These are phyloP conservation scores for Cyclotella distinguenda DNA, from an alignment of 108 stramenopile species.

Conservation along the genomic window DNA sequence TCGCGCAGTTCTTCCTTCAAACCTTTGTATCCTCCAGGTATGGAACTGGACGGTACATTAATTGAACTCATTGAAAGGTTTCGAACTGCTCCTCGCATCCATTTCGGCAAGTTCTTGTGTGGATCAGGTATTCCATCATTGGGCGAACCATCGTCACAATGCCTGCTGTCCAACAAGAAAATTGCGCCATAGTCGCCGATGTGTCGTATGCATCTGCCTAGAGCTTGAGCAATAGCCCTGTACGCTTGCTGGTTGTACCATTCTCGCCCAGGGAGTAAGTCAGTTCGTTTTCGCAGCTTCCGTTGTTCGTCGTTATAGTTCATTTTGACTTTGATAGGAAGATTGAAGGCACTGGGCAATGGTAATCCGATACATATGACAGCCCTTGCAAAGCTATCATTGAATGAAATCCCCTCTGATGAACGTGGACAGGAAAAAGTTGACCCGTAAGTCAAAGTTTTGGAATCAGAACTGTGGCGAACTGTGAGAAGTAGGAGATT, in stretches of 20 bases:
- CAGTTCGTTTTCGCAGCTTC: conserved; percentile 46
- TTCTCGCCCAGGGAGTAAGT: conserved; percentile 69
- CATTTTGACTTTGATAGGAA: conserved; percentile 68
- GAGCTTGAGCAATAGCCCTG: conserved; percentile 88
- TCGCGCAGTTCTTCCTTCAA: conserved; percentile 43
- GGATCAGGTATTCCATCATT: conserved; percentile 48
- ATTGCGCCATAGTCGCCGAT: conserved; percentile 86
- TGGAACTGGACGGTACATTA: conserved; percentile 20
- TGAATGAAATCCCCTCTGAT: conserved; percentile 83
- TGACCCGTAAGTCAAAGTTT: neutral
- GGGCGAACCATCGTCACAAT: conserved; percentile 73
- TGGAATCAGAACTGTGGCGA: neutral
- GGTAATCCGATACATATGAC: conserved; percentile 82
- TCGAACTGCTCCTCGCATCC: conserved; percentile 66
- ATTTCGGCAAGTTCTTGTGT: conserved; percentile 72
- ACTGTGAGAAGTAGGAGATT: too few species aligned
- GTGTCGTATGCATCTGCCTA: conserved; percentile 89
- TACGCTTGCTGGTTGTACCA: conserved; percentile 94
- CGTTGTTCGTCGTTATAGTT: conserved; percentile 81
- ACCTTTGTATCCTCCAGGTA: conserved; percentile 48
- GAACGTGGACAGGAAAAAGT: neutral
- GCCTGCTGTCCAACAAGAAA: conserved; percentile 78
- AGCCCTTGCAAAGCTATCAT: conserved; percentile 79
- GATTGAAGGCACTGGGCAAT: conserved; percentile 49
- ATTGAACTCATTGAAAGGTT: conserved; percentile 53